phyloP scores from a whole-genome alignment of 805 yeast genomes.

The Lipomyces oligophaga region DNA sequence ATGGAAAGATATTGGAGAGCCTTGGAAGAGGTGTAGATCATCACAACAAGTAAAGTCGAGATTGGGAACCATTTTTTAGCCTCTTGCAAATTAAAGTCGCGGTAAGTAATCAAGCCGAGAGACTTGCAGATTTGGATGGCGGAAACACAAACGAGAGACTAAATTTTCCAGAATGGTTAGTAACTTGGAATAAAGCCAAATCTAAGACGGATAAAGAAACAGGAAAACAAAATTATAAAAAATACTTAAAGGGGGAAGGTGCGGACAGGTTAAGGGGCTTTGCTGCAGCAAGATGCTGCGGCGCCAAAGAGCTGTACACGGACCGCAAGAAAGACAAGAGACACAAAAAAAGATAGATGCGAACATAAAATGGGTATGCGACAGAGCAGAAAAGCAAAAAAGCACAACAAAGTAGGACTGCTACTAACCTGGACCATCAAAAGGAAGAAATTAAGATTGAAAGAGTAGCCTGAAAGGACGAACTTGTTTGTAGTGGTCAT shows the following conservation, averaged over 20 bases:
- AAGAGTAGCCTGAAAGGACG: slow-evolving; percentile 76
- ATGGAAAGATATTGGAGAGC: slow-evolving; percentile 87
- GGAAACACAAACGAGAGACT: slow-evolving; percentile 69
- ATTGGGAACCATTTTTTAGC: slow-evolving; percentile 95
- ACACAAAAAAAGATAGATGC: not conserved
- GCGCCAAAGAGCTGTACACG: too few relatives aligned
- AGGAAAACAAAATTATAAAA: too few relatives aligned
- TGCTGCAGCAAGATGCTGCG: not conserved
- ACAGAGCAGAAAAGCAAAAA: too few relatives aligned
- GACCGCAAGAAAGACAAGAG: not conserved
- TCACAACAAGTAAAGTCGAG: slow-evolving; percentile 77
- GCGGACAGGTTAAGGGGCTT: not conserved
- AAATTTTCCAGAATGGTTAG: slow-evolving; percentile 9
- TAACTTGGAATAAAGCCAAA: not conserved
- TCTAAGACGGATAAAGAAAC: not conserved
- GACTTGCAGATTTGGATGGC: slow-evolving; percentile 71
- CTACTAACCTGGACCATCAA: slow-evolving; percentile 82
- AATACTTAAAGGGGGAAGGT: too few relatives aligned
- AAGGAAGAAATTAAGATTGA: slow-evolving; percentile 81
- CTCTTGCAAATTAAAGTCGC: slow-evolving; percentile 78
- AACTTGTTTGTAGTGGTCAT: slow-evolving; percentile 98
- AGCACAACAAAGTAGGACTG: too few relatives aligned
- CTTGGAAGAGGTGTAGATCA: slow-evolving; percentile 96
- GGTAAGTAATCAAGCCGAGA: slow-evolving; percentile 74
- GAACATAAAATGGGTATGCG: too few relatives aligned